Evolutionary conservation across 305 asterid genomes (phyloP), one percentile per base, ranked within the genome.

Genomic region (Fraxinus sp.): DNA sequence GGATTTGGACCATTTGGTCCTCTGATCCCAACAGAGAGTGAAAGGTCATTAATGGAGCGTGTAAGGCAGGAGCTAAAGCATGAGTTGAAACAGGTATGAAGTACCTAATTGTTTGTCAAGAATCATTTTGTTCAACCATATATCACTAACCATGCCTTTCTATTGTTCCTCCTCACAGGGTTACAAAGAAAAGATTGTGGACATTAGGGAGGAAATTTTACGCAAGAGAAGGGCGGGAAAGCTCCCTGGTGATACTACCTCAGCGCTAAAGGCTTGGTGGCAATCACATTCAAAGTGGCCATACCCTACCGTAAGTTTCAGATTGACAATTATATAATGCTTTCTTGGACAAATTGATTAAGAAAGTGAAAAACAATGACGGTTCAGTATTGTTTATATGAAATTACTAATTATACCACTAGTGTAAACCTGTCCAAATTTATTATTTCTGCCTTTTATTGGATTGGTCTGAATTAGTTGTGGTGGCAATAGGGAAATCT

Each of bases 171-270:
- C 68, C 36, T 55, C 68, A 84, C 66, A 90, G 94, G 94, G 91
- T 83, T 90, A 89, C 88, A 90, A 89, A 86, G 92, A 90, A 84
- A 90, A 90, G 77, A 85, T 90, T 36, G 91, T 90, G 75, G 93
- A 88, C 87, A 90, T 90, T 11, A 84, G 93, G 76, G 93, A 90
- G 84, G 93, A 90, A 85, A 90, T 90, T 33, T 83, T 90, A 46
- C 91, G 91, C 74, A 90, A 90, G 86, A 87, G 93, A 85, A 83
- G 93, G 72, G 93, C 92, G 20, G 93, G 93, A 78, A 90, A 90
- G 80, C 91, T 89, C 13, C 94, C 94, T 2, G 92, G 94, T 8
- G 92, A 90, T 57, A 90, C 94, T 32, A 90, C 93, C 73, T 90
- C 89, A 5, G 89, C 84, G 72, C 82, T 90, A 33, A 90, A 90